A percentile compares a stretch with the other conserved stretches of the same genome.
Evolutionary conservation across 345 rosid species (phyloP).

Genomic region (Psidium guajava): DNA sequence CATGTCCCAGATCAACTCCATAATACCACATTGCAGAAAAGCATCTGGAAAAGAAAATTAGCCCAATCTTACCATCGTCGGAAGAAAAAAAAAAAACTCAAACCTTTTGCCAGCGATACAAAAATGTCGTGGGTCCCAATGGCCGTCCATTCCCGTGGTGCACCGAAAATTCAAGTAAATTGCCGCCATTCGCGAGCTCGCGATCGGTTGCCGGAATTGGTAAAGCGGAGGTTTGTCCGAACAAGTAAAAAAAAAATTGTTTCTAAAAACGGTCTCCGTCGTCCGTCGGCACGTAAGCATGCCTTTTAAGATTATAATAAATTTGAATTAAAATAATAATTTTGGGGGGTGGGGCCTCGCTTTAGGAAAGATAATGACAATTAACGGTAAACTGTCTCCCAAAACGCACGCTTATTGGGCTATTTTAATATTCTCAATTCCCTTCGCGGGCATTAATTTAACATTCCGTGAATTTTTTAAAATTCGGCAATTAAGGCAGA

Average conservation of each 20-base stretch:
- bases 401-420: not conserved
- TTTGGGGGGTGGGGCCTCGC: not conserved
- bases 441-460: not conserved
- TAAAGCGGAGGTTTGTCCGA: not conserved
- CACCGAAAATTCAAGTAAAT: too few relatives aligned
- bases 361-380: conserved; percentile 22
- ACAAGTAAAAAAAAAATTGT: not conserved
- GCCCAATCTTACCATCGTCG: too few relatives aligned
- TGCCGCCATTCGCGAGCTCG: not conserved
- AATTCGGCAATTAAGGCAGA: not conserved
- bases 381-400: conserved; percentile 35
- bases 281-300: not conserved
- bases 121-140: too few relatives aligned
- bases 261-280: not conserved
- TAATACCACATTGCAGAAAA: not conserved
- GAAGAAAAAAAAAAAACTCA: accelerated
- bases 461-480: not conserved
- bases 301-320: not conserved
- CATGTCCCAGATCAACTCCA: too few relatives aligned
- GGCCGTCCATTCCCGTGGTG: too few relatives aligned
- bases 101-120: too few relatives aligned
- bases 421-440: not conserved
- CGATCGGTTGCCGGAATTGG: not conserved
- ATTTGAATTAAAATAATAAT: not conserved
- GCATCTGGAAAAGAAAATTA: not conserved